Evolutionary conservation across 225 moss, liverwort and hornwort species (phyloP), one percentile per base, ranked within the genome.

Genomic region (Neckera pumila): DNA sequence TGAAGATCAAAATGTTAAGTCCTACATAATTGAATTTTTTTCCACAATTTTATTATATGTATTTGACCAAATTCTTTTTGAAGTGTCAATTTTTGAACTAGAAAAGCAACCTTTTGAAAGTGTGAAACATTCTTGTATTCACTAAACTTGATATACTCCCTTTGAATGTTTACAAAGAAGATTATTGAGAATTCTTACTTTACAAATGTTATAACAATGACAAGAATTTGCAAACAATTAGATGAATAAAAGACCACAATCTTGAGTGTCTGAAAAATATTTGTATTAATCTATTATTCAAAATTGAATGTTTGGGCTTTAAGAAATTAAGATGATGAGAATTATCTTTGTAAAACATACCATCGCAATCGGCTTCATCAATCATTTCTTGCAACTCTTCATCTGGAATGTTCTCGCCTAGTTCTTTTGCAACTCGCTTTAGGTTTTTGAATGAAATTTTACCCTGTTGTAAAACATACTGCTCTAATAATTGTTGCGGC

Each of bases 361-460:
- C 98, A 88, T 98, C 98, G 19, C 96, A 91, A 92, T 98, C 97
- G 23, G 97, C 98, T 92, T 95, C 95, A 83, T 95, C 89, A n/a
- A 95, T 95, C 95, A 95, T 95, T 65, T 95, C 95, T n/a, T 95
- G 93, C 85, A 95, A 90, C 57, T 92, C 95, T 73, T 92, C 92
- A 66, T 94, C 93, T 23, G 81, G 53, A 90, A 95, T 91, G 58
- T 92, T 91, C 86, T 93, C 93, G 7, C 96, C 98, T 27, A 98
- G 74, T 88, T 98, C 96, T 88, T 95, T 98, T 7, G 98, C 95
- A 70, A 97, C 98, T 75, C 94, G 95, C 87, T 94, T 97, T 20
- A 98, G 85, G 47, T 97, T 98, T 90, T 98, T 97, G 86, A 98
- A 96, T 42, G 97, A 95, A 42, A 97, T 97, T 89, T 96, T 98